Conservation (phyloP, 2,329 filamentous ascomycete genomes). For the Nigrospora oryzae region DNA sequence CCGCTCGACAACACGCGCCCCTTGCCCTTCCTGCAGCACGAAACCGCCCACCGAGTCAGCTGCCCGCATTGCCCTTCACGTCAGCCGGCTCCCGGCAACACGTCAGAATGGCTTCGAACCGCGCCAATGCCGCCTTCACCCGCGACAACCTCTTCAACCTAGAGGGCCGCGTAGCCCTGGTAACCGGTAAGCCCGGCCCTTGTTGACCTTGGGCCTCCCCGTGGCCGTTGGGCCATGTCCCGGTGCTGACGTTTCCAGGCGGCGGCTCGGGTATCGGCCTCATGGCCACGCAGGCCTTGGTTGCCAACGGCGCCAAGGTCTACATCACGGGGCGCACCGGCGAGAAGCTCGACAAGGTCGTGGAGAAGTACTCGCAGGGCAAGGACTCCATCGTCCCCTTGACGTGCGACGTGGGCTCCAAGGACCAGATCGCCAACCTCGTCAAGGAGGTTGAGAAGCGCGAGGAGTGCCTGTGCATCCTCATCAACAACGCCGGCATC, state of each 20-base stretch:
- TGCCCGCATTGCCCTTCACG: background rate
- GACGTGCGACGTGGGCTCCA: conserved; percentile 53
- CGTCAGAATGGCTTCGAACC: conserved; percentile 16
- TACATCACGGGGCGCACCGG: conserved; percentile 61
- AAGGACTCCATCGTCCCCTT: conserved; percentile 50
- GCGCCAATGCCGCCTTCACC: conserved; percentile 20
- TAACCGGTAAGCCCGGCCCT: conserved; percentile 25
- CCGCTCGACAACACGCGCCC: background rate
- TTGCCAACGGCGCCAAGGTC: conserved; percentile 59
- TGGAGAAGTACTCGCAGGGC: conserved; percentile 47
- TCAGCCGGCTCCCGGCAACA: background rate
- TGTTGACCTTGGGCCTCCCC: background rate
- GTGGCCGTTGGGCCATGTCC: background rate
- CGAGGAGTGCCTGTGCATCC: conserved; percentile 52
- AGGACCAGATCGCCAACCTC: conserved; percentile 48
- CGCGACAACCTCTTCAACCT: conserved; percentile 31
- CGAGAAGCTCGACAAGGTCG: conserved; percentile 53
- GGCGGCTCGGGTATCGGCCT: conserved; percentile 57
- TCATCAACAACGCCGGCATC: conserved; percentile 62
- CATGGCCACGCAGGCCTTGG: conserved; percentile 61
- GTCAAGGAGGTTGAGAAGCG: conserved; percentile 45
- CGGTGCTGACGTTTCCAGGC: conserved; percentile 16
- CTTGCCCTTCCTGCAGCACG: background rate
- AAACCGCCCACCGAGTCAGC: no score
- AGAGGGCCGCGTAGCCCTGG: conserved; percentile 32